These are phyloP conservation scores for Cicer arietinum DNA, from an alignment of 306 rosid species.

Conservation along the genomic window DNA sequence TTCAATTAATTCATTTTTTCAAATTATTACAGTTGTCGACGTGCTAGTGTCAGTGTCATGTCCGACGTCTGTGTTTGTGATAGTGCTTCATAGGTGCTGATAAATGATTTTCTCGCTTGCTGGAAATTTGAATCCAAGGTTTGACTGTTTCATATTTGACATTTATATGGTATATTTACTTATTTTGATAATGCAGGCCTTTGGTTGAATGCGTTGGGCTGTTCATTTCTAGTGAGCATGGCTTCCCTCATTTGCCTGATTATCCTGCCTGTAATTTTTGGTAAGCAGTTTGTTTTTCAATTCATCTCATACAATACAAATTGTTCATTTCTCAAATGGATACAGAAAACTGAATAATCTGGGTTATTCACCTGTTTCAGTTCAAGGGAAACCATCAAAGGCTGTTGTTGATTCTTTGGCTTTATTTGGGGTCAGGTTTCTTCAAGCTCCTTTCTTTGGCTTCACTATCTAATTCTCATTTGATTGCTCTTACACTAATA, in stretches of 20 bases:
- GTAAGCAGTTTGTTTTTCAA: constrained; percentile 54
- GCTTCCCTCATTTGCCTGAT: constrained; percentile 91
- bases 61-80: too few species aligned
- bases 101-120: constrained; percentile 24
- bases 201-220: constrained; percentile 87
- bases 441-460: constrained; percentile 42
- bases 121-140: not conserved
- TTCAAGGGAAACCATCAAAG: constrained; percentile 92
- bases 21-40: too few species aligned
- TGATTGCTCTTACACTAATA: constrained; percentile 22
- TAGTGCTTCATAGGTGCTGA: not conserved
- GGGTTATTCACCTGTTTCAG: constrained; percentile 64
- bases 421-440: constrained; percentile 94
- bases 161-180: constrained; percentile 12
- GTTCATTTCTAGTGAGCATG: constrained; percentile 97
- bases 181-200: constrained; percentile 59
- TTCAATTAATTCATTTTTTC: too few species aligned
- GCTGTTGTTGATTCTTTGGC: constrained; percentile 92
- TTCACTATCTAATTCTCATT: constrained; percentile 37
- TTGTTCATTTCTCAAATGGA: constrained; percentile 21
- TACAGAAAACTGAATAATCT: constrained; percentile 38
- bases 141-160: constrained; percentile 23
- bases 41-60: too few species aligned
- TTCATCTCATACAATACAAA: constrained; percentile 19
- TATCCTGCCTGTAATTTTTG: constrained; percentile 81